These are phyloP conservation scores for Metschnikowia gelsemii DNA, from an alignment of 805 yeast species.

Conservation along the genomic window DNA sequence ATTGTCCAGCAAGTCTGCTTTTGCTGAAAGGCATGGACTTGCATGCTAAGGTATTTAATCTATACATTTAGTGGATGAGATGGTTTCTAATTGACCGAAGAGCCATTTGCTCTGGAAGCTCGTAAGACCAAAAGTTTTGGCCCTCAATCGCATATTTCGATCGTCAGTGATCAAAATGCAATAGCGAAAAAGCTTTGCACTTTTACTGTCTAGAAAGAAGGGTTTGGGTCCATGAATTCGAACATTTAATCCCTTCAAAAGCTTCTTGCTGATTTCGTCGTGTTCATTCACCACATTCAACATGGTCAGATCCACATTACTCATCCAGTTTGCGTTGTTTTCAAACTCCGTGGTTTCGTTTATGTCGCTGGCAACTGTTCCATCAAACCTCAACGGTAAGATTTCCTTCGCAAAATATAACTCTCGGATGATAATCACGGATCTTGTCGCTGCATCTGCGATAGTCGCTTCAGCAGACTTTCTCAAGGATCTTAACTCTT, in stretches of 20 bases:
- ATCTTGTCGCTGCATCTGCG: constrained; percentile 78
- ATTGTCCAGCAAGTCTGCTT: constrained; percentile 6
- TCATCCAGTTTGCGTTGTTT: constrained; percentile 68
- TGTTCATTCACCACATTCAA: constrained; percentile 48
- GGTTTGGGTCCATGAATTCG: constrained; percentile 15
- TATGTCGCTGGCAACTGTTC: constrained; percentile 62
- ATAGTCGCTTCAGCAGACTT: constrained; percentile 70
- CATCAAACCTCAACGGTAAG: constrained; percentile 65
- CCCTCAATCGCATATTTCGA: constrained; percentile 65
- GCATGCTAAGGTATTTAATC: constrained; percentile 29
- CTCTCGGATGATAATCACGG: constrained; percentile 72
- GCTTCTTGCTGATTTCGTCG: constrained; percentile 40
- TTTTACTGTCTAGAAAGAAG: constrained; percentile 30
- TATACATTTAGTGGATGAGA: constrained; percentile 50
- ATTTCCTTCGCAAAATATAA: constrained; percentile 55
- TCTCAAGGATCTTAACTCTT: constrained; percentile 69
- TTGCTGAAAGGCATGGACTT: background rate
- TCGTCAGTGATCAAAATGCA: constrained; percentile 73
- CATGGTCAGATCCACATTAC: constrained; percentile 69
- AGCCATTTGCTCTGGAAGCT: constrained; percentile 63
- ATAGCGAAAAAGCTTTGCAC: constrained; percentile 49
- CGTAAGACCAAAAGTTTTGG: constrained; percentile 54
- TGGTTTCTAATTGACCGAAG: constrained; percentile 48
- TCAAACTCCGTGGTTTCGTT: constrained; percentile 76
- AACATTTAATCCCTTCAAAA: constrained; percentile 38